phyloP scores from a whole-genome alignment of 2,329 filamentous ascomycete genomes.

The Penicillium expansum region DNA sequence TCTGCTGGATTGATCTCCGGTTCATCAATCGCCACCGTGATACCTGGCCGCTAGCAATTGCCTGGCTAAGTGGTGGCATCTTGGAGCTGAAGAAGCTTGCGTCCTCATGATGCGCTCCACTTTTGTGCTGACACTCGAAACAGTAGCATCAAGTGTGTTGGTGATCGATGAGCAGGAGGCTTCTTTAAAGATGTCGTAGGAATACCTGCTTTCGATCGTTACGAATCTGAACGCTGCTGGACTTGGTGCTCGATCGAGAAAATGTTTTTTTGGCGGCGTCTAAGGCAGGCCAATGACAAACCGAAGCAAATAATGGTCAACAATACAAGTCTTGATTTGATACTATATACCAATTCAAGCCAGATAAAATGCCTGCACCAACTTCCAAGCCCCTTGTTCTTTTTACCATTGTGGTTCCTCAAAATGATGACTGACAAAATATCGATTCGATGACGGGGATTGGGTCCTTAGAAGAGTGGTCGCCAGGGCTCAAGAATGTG shows the following conservation, averaged over 20 bases:
- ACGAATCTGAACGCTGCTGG: not conserved
- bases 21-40: conserved; percentile 71
- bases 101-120: conserved; percentile 59
- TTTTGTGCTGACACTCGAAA: conserved; percentile 52
- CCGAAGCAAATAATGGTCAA: not conserved
- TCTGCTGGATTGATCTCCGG: conserved; percentile 59
- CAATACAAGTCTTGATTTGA: not conserved
- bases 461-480: conserved; percentile 22
- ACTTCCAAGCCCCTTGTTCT: not conserved
- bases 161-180: conserved; percentile 52
- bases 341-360: not conserved
- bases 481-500: conserved; percentile 21
- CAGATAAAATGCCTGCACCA: not conserved
- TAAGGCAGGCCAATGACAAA: not conserved
- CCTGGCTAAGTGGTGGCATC: conserved; percentile 58
- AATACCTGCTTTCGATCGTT: not conserved
- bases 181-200: conserved; percentile 10
- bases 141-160: conserved; percentile 59
- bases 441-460: conserved; percentile 23
- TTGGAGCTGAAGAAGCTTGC: conserved; percentile 62
- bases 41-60: conserved; percentile 66
- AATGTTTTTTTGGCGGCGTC: no score
- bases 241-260: no score
- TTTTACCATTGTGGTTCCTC: not conserved
- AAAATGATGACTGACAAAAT: conserved; percentile 20